Base-by-base conservation (phyloP, 495 filamentous ascomycete genomes). In the Xylaria acuta region DNA sequence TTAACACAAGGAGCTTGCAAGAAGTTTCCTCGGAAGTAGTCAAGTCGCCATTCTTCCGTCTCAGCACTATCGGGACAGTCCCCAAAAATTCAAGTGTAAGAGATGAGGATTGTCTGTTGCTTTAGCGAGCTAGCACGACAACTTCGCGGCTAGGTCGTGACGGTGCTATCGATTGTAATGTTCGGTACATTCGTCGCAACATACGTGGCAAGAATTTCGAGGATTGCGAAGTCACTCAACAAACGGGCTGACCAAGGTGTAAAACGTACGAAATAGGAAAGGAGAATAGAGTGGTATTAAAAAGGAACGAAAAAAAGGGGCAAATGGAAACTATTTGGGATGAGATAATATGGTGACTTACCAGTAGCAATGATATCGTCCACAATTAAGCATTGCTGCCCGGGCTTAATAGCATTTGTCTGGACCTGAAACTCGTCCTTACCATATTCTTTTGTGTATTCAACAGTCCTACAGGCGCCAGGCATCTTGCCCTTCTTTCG, bases 311-410 rank as follows among this genome's bases (percentile, higher is more conserved):
- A 45, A 45, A 3, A n/a, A 32, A 34, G 25, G 66, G 27, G 49
- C 34, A 60, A 36, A 64, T 40, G 22, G 36, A 25, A 34, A 32
- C 9, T 34, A 30, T 32, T 45, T 2, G 18, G 41, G 36, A n/a
- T n/a, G n/a, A 73, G 40, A 62, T 49, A 25, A 73, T 41, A 32
- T 63, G 67, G 73, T 45, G 27, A 81, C 90, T 80, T 86, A 97
- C 96, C 96, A 73, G 96, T 99, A 43, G 96, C 96, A 82, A 99
- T 98, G 76, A 99, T 95, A 80, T 99, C 96, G 80, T 99, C 96
- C 53, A 99, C 92, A 63, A 99, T 87, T 72, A 99, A 82, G 25
- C 97, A 95, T 79, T 90, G 92, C 87, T 97, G 93, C 25, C 95
- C 97, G 49, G 88, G 86, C 86, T 93, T 92, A 77, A 98, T 90